These are phyloP conservation scores for Tubosaeta sp. DNA, from an alignment of 768 basidiomycete species.

Conservation along the genomic window DNA sequence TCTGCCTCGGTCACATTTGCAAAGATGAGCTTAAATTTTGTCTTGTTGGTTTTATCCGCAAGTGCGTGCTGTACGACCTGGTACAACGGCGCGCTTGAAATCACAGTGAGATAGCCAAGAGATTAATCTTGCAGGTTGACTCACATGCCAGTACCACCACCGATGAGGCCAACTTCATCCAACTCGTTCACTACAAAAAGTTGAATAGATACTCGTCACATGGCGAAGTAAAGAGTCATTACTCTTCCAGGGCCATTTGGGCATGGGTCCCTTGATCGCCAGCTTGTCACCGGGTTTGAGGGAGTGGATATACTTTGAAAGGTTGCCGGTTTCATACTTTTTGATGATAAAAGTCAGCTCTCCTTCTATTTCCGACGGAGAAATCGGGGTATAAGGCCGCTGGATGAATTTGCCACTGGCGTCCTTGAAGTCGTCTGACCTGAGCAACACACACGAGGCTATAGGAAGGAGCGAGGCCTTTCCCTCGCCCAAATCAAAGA, in stretches of 20 bases:
- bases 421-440: constrained; percentile 66
- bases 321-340: constrained; percentile 75
- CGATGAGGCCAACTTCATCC: constrained; percentile 83
- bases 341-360: constrained; percentile 83
- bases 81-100: constrained; percentile 71
- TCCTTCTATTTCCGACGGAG: constrained; percentile 67
- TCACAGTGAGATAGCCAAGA: constrained; percentile 1
- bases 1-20: constrained; percentile 88
- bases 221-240: constrained; percentile 8
- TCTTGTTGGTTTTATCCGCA: constrained; percentile 74
- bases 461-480: constrained; percentile 76
- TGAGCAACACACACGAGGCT: constrained; percentile 74
- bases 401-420: constrained; percentile 83
- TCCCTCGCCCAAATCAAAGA: constrained; percentile 76
- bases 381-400: constrained; percentile 92
- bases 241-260: constrained; percentile 87
- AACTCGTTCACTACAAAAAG: constrained; percentile 68
- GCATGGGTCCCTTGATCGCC: constrained; percentile 85
- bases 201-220: neutral
- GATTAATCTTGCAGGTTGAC: constrained; percentile 20
- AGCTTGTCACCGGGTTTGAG: constrained; percentile 82
- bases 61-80: constrained; percentile 76
- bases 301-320: constrained; percentile 77
- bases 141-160: constrained; percentile 91
- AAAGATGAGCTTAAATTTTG: constrained; percentile 91